Conservation (phyloP, 345 rosid genomes). For the Acer negundo region DNA sequence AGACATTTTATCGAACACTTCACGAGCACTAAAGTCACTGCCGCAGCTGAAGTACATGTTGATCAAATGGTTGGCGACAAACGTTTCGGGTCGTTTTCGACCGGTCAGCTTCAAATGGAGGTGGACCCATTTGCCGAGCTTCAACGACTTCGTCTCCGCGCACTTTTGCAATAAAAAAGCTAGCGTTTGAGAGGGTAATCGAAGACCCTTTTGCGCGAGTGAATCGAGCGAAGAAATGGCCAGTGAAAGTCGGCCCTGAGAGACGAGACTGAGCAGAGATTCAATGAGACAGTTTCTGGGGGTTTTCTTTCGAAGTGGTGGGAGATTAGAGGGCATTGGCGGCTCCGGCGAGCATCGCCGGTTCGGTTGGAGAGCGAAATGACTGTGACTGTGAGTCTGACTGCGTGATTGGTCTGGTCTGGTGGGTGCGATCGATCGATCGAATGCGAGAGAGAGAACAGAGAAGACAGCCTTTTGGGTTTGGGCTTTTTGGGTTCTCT, state of each 20-base stretch:
- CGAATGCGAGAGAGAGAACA: not conserved
- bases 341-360: conserved; percentile 33
- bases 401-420: not conserved
- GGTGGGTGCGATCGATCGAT: not conserved
- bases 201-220: conserved; percentile 51
- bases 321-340: conserved; percentile 23
- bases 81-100: conserved; percentile 47
- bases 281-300: conserved; percentile 37
- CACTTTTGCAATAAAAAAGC: conserved; percentile 48
- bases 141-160: conserved; percentile 48
- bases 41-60: conserved; percentile 52
- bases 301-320: conserved; percentile 40
- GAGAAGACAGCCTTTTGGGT: not conserved
- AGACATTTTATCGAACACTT: conserved; percentile 68
- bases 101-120: conserved; percentile 75
- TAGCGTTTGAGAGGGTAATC: conserved; percentile 52
- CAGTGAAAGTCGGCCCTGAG: conserved; percentile 42
- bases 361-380: not conserved
- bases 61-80: conserved; percentile 59
- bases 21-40: conserved; percentile 44
- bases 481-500: not conserved
- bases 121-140: conserved; percentile 70
- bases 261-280: conserved; percentile 39
- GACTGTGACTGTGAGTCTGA: not conserved
- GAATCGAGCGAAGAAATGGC: conserved; percentile 58